Base-by-base conservation (phyloP, 306 rosid species). In the Dalbergia cultrata region DNA sequence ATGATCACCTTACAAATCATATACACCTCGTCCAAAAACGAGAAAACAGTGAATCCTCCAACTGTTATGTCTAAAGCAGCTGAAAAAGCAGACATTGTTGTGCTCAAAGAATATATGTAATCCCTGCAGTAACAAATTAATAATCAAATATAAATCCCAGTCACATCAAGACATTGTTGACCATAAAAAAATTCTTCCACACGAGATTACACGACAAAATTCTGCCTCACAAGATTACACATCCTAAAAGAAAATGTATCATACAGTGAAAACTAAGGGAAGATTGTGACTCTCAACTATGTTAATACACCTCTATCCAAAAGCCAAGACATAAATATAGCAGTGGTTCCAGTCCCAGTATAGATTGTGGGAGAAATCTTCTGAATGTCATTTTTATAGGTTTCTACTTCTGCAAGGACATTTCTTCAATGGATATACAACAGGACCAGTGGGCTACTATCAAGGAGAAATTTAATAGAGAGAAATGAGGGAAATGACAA, bases 11-110 rank as follows among this genome's bases (percentile, higher is more conserved):
- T 84, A 80, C 65, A 81, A 86, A 93, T 75, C 88, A 87, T 69
- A 85, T 80, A 84, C 79, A 91, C 72, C 83, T 95, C 99, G 77
- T 95, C 97, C 87, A 93, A 75, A 83, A 85, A 95, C 60, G 89
- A 79, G 39, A 89, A 85, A 80, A 82, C 74, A 62, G 92, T 89
- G 87, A 92, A 83, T 72, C 99, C 97, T 76, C 78, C 81, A 47
- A 90, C 82, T 5, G 44, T 84, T 64, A 87, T 86, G 80, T 65
- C 87, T 56, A 87, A 79, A 76, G 94, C 80, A 76, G 88, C 85
- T 16, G 97, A 90, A 63, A 87, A 83, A 81, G 93, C 80, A 65
- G 80, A 61, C 52, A 79, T 74, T 60, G 82, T 81, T 79, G 87
- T 81, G 89, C 94, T 84, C 77, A 95, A 85, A 49, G 99, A 90